Conservation (phyloP, 768 basidiomycete genomes). For the Collybia sp. region DNA sequence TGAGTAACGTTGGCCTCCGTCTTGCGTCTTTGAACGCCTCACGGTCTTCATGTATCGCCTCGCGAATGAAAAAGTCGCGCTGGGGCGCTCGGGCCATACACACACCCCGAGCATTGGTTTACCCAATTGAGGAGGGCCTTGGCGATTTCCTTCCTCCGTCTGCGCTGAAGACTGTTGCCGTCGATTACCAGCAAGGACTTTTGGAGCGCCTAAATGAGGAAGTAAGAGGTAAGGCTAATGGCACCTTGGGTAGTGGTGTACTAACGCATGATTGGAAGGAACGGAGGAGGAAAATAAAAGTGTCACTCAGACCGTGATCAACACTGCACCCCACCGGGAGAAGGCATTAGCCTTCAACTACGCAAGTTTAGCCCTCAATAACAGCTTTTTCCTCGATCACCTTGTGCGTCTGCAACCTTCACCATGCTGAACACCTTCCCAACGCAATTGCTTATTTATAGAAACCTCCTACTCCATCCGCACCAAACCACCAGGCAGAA, state of each 20-base stretch:
- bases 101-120: conserved; percentile 51
- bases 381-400: conserved; percentile 87
- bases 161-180: conserved; percentile 67
- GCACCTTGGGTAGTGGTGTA: background rate
- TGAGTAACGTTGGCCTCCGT: conserved; percentile 24
- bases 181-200: conserved; percentile 85
- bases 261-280: too few relatives aligned
- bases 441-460: conserved; percentile 14
- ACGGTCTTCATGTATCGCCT: conserved; percentile 3
- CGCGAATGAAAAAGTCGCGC: conserved; percentile 5
- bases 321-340: conserved; percentile 52
- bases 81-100: conserved; percentile 39
- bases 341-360: conserved; percentile 81
- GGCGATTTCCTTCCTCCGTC: conserved; percentile 73
- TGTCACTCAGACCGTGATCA: conserved; percentile 70
- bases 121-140: conserved; percentile 65
- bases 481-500: conserved; percentile 28
- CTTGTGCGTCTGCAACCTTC: conserved; percentile 52
- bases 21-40: conserved; percentile 18
- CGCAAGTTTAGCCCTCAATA: conserved; percentile 89
- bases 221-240: conserved; percentile 53
- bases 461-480: conserved; percentile 33
- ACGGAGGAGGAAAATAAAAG: conserved; percentile 50
- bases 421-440: conserved; percentile 5
- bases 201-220: conserved; percentile 73